A percentile compares a stretch with the other conserved stretches of the same genome.
Evolutionary conservation across 179 eudicot genomes (phyloP).

Genomic region (Silene vulgaris): DNA sequence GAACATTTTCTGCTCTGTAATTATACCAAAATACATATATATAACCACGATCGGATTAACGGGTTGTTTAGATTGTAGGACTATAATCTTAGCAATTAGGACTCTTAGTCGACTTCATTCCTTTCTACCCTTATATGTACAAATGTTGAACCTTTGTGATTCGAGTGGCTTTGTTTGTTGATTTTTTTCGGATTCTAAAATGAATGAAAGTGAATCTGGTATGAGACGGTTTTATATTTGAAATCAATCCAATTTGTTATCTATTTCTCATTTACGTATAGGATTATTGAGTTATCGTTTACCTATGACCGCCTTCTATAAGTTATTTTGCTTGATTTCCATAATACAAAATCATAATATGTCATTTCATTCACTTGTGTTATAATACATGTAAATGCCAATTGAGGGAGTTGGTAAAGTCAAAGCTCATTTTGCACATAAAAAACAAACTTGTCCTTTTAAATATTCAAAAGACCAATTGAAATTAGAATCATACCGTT

Average conservation of each 20-base stretch:
- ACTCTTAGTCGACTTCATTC: background rate
- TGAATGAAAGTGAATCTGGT: background rate
- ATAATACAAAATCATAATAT: too few relatives aligned
- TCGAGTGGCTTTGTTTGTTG: background rate
- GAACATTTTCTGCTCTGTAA: background rate
- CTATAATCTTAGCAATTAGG: background rate
- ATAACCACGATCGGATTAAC: background rate
- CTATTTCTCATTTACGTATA: background rate
- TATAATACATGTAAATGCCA: too few relatives aligned
- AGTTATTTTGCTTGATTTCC: too few relatives aligned
- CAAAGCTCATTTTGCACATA: background rate
- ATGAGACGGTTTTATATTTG: background rate
- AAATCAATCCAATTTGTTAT: background rate
- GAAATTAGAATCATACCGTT: background rate
- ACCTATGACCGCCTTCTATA: too few relatives aligned
- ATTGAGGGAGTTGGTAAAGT: background rate
- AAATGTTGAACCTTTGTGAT: background rate
- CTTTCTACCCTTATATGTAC: background rate
- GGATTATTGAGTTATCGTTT: too few relatives aligned
- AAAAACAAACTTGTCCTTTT: background rate
- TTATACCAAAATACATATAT: too few relatives aligned
- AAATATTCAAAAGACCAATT: background rate
- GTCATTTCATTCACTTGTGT: too few relatives aligned
- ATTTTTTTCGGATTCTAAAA: background rate
- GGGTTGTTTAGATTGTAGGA: background rate